Evolutionary conservation across 139 green algal genomes (phyloP), one percentile per base, ranked within the genome.

Genomic region (Zygnema cylindricum): DNA sequence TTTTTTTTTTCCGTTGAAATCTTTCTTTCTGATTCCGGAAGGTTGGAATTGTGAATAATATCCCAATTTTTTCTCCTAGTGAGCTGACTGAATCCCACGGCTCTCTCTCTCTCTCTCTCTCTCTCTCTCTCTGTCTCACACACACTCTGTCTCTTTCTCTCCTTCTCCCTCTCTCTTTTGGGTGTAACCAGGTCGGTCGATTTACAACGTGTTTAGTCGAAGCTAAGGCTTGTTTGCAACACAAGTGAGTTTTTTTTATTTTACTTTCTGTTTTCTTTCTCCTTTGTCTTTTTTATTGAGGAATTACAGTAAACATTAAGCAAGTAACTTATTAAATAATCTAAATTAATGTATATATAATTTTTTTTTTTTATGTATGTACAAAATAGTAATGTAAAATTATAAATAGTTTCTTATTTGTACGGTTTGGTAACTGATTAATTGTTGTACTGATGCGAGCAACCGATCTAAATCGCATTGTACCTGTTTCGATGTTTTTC

Each of bases 121-220:
- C n/a, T n/a, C n/a, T n/a, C n/a, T n/a, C n/a, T n/a, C n/a, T n/a
- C n/a, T n/a, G n/a, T n/a, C n/a, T n/a, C n/a, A n/a, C n/a, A n/a
- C n/a, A n/a, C n/a, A n/a, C n/a, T n/a, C n/a, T n/a, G n/a, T n/a
- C n/a, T n/a, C n/a, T n/a, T n/a, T n/a, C n/a, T n/a, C n/a, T n/a
- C n/a, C n/a, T n/a, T n/a, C n/a, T n/a, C n/a, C n/a, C n/a, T n/a
- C n/a, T n/a, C n/a, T n/a, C n/a, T 63, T 63, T 63, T 63, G 7
- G 49, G 16, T 16, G 49, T 16, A 63, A 16, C 49, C 76, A 84
- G 76, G 76, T 84, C 2, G 76, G 76, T 16, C 30, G 32, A 3
- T 84, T 84, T 54, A 41, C 76, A 2, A 84, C 76, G 2, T 84
- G 76, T 54, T 7, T 84, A 22, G 76, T 84, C 32, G 76, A 84